phyloP scores from a whole-genome alignment of 2,329 filamentous ascomycete species.

The Aschersonia sp. region DNA sequence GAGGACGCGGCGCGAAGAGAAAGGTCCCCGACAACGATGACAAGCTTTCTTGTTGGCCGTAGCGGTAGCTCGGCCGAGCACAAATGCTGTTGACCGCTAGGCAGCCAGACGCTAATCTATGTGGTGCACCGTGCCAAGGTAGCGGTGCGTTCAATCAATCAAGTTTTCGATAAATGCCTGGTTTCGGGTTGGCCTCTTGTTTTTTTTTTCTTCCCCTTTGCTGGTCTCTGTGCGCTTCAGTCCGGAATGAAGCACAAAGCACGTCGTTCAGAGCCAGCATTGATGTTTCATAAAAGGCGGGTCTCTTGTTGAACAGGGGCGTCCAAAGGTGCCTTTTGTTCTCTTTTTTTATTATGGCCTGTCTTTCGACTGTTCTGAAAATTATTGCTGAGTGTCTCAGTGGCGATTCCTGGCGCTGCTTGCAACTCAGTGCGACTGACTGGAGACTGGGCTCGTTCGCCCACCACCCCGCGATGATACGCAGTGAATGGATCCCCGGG shows the following conservation, averaged over 20 bases:
- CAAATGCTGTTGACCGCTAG: neutral
- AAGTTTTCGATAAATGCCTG: neutral
- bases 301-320: neutral
- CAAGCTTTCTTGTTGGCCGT: neutral
- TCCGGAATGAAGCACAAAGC: neutral
- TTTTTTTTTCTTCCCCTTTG: neutral
- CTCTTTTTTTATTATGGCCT: constrained; percentile 9
- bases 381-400: neutral
- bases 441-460: no score
- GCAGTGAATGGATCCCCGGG: neutral
- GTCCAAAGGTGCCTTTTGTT: neutral
- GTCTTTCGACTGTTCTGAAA: constrained; percentile 5
- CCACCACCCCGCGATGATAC: neutral
- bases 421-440: neutral
- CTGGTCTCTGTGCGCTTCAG: neutral
- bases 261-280: neutral
- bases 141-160: neutral
- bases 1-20: no score
- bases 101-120: neutral
- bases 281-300: neutral
- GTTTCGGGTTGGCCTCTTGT: neutral
- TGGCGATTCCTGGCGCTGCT: neutral
- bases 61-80: no score
- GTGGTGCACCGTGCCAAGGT: neutral
- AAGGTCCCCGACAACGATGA: no score